phyloP scores from a whole-genome alignment of 768 basidiomycete genomes.

The Auricularia sp. region DNA sequence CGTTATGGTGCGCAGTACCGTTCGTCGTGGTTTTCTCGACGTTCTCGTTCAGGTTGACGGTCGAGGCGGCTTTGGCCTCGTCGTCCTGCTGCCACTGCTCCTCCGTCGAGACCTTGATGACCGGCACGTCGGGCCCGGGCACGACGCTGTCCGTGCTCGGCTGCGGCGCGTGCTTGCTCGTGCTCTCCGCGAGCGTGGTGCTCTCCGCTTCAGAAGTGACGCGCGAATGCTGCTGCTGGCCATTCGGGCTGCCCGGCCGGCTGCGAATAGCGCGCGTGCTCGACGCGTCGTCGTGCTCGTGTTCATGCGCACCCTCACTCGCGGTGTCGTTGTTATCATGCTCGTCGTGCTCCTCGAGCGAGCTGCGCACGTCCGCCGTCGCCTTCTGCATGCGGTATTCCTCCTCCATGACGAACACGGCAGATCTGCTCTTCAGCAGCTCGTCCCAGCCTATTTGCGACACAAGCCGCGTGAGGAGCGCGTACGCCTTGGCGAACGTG shows the following conservation, averaged over 20 bases:
- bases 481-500: slow-evolving; percentile 92
- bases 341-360: slow-evolving; percentile 11
- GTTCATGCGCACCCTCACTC: slow-evolving; percentile 59
- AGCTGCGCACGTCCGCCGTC: slow-evolving; percentile 45
- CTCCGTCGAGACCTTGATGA: neutral
- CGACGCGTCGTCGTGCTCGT: slow-evolving; percentile 23
- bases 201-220: neutral
- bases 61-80: slow-evolving; percentile 29
- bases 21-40: slow-evolving; percentile 6
- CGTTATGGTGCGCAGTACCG: neutral
- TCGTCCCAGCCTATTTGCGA: slow-evolving; percentile 98
- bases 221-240: neutral
- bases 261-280: slow-evolving; percentile 11
- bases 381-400: slow-evolving; percentile 97
- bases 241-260: slow-evolving; percentile 8
- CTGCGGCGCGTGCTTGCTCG: slow-evolving; percentile 19
- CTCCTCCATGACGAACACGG: slow-evolving; percentile 99
- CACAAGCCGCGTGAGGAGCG: slow-evolving; percentile 81
- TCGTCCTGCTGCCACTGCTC: slow-evolving; percentile 41
- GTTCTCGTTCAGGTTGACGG: slow-evolving; percentile 16
- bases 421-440: slow-evolving; percentile 84
- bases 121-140: neutral
- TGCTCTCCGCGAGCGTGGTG: slow-evolving; percentile 11
- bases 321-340: slow-evolving; percentile 10
- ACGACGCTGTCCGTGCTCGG: neutral